phyloP scores from a whole-genome alignment of 257 asterid genomes.

The Paulownia fortunei region DNA sequence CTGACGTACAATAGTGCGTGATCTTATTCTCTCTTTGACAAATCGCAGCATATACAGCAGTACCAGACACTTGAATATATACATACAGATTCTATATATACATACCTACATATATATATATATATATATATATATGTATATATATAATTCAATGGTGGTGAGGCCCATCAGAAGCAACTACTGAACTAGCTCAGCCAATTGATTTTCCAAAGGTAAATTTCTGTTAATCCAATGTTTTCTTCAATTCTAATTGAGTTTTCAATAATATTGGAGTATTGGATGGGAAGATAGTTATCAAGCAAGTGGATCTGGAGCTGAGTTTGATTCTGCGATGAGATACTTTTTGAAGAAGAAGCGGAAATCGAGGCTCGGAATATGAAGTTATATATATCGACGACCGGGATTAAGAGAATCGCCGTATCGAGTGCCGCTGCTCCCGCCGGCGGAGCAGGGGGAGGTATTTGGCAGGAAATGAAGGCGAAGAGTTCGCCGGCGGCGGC shows the following conservation, averaged over 20 bases:
- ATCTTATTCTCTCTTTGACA: slow-evolving; percentile 14
- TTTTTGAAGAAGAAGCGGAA: neutral
- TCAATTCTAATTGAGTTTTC: neutral
- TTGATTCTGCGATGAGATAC: slow-evolving; percentile 6
- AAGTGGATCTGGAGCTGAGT: slow-evolving; percentile 10
- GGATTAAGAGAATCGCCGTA: slow-evolving; percentile 14
- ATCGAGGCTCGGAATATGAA: slow-evolving; percentile 5
- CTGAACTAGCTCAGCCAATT: neutral
- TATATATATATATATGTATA: too few species aligned
- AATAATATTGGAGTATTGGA: neutral
- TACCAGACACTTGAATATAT: neutral
- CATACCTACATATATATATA: neutral
- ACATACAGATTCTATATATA: neutral
- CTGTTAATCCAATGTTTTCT: neutral
- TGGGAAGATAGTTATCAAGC: neutral
- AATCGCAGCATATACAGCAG: neutral
- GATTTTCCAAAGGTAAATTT: neutral
- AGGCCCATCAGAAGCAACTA: neutral
- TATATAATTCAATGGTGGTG: neutral
- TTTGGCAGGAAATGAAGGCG: slow-evolving; percentile 22
- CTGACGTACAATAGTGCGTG: slow-evolving; percentile 12
- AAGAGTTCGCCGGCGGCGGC: slow-evolving; percentile 42
- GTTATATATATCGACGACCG: neutral
- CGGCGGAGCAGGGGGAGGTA: neutral
- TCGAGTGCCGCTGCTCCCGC: neutral